phyloP scores from a whole-genome alignment of 1,139 yeast species.

The Suhomyces coccinellae region DNA sequence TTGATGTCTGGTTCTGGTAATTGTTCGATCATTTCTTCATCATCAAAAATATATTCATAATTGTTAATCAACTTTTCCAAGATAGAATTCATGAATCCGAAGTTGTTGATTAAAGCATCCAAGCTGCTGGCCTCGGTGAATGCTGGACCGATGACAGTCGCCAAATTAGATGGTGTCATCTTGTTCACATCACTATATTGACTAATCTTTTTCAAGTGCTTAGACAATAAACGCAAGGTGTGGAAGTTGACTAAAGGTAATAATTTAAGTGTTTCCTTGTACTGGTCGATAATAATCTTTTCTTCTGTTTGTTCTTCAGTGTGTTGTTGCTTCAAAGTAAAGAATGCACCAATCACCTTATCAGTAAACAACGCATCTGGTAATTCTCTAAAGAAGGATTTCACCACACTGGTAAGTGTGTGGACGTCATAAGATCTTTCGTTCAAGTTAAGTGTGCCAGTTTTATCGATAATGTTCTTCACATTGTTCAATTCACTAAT shows the following conservation, averaged over 20 bases:
- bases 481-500: conserved; percentile 72
- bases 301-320: conserved; percentile 27
- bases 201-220: conserved; percentile 67
- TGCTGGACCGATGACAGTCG: conserved; percentile 71
- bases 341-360: conserved; percentile 48
- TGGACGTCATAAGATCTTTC: conserved; percentile 80
- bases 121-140: conserved; percentile 58
- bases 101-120: conserved; percentile 48
- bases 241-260: conserved; percentile 69
- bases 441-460: conserved; percentile 57
- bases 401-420: conserved; percentile 87
- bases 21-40: conserved; percentile 3
- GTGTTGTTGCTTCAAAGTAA: conserved; percentile 36
- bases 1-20: conserved; percentile 9
- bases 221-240: conserved; percentile 63
- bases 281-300: conserved; percentile 30
- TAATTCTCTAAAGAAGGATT: conserved; percentile 79
- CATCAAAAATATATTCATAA: conserved; percentile 41
- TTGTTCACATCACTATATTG: conserved; percentile 61
- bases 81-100: conserved; percentile 56
- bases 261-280: conserved; percentile 45
- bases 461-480: conserved; percentile 71
- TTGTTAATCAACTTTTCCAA: conserved; percentile 51
- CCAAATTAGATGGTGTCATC: conserved; percentile 79
- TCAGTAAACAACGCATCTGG: conserved; percentile 83